A percentile compares a stretch with the other conserved stretches of the same genome.
phyloP scores from a whole-genome alignment of 208 protist genomes.

The Crithidia expoeki region DNA sequence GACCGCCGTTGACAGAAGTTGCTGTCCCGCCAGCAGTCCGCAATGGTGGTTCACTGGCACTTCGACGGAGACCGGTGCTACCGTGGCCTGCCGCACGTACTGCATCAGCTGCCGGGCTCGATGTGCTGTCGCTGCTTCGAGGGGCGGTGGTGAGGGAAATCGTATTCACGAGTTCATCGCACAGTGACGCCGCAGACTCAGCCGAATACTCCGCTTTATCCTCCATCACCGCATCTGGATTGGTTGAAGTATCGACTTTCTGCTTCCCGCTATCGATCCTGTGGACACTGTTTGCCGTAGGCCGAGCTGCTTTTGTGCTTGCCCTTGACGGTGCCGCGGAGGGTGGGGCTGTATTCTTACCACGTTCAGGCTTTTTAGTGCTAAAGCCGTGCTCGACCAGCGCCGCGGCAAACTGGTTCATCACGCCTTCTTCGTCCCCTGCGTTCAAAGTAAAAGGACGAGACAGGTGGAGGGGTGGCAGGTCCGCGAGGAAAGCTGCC shows the following conservation, averaged over 20 bases:
- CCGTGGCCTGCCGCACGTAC: not conserved
- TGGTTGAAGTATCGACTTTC: not conserved
- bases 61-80: not conserved
- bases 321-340: no score
- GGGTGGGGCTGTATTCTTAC: not conserved
- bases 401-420: constrained; percentile 34
- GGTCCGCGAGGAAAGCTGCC: not conserved
- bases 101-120: not conserved
- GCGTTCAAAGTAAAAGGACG: constrained; percentile 23
- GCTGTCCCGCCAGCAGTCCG: not conserved
- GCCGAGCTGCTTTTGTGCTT: no score
- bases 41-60: constrained; percentile 4
- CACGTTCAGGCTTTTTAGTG: not conserved
- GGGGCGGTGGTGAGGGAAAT: not conserved
- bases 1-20: not conserved
- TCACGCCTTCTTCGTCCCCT: constrained; percentile 9
- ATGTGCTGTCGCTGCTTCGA: constrained; percentile 8
- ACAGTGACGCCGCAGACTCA: not conserved
- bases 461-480: constrained; percentile 24
- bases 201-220: not conserved
- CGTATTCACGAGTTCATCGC: not conserved
- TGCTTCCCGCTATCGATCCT: not conserved
- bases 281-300: no score
- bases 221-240: not conserved
- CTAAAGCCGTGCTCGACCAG: constrained; percentile 31